Evolutionary conservation across 108 stramenopile genomes (phyloP).

Genomic region (Stephanodiscus minutulus): DNA sequence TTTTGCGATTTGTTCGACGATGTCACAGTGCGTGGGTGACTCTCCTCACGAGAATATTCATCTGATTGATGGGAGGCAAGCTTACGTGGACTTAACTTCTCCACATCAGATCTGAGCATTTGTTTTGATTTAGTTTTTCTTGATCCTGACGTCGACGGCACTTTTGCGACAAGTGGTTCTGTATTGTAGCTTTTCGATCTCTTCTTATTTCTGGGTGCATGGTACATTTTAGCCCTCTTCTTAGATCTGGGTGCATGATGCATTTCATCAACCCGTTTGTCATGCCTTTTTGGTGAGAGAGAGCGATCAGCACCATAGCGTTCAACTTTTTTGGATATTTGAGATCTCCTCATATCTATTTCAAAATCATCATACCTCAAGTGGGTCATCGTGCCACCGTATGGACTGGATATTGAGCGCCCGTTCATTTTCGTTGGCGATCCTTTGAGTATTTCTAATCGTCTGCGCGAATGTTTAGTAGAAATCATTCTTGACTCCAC

Average conservation of each 20-base stretch:
- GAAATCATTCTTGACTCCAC: background rate
- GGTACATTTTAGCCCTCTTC: background rate
- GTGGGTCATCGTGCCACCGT: background rate
- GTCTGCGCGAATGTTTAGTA: background rate
- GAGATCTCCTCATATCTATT: background rate
- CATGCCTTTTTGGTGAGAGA: background rate
- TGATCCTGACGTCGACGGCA: background rate
- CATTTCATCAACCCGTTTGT: background rate
- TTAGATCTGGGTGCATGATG: background rate
- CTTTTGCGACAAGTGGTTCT: too few species aligned
- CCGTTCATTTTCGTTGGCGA: background rate
- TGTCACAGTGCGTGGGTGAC: background rate
- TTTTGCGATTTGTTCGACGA: background rate
- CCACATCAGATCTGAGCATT: background rate
- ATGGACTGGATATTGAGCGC: background rate
- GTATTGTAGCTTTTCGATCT: background rate
- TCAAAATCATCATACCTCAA: slow-evolving; percentile 3
- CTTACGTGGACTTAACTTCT: slow-evolving; percentile 3
- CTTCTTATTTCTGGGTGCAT: background rate
- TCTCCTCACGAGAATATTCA: background rate
- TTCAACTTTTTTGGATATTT: slow-evolving; percentile 1
- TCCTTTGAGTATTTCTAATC: background rate
- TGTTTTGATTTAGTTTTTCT: slow-evolving; percentile 1
- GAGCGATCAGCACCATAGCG: background rate
- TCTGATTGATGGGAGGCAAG: background rate